Conservation (phyloP, 2,329 filamentous ascomycete genomes). For the Ambrosiella xylebori region DNA sequence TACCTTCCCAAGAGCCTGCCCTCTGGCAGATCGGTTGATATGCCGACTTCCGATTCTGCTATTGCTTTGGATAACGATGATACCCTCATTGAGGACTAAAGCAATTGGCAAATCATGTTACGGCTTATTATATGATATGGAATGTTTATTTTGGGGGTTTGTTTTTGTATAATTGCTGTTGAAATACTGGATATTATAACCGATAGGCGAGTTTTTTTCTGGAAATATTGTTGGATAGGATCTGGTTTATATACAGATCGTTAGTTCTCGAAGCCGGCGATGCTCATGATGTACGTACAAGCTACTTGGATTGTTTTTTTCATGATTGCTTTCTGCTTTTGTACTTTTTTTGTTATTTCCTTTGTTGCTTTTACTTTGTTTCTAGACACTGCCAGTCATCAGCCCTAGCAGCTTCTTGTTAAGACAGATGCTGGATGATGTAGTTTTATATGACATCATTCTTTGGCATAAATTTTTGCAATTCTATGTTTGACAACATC, state of each 20-base stretch:
- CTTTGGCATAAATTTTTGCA: neutral
- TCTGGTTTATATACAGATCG: neutral
- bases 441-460: neutral
- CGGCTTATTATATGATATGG: neutral
- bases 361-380: conserved; percentile 1
- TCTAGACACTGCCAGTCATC: conserved; percentile 15
- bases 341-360: neutral
- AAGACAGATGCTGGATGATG: neutral
- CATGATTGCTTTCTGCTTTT: no score
- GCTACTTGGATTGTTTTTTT: neutral
- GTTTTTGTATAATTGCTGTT: neutral
- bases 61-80: neutral
- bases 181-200: neutral
- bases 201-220: neutral
- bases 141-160: neutral
- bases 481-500: neutral
- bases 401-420: neutral
- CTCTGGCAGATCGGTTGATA: neutral
- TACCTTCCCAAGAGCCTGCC: neutral
- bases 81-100: neutral
- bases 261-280: neutral
- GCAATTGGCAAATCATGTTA: neutral
- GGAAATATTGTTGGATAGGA: neutral
- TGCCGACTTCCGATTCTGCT: neutral
- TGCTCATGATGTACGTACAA: neutral